phyloP scores from a whole-genome alignment of 2,329 filamentous ascomycete genomes.

The Cladosporium sp. region DNA sequence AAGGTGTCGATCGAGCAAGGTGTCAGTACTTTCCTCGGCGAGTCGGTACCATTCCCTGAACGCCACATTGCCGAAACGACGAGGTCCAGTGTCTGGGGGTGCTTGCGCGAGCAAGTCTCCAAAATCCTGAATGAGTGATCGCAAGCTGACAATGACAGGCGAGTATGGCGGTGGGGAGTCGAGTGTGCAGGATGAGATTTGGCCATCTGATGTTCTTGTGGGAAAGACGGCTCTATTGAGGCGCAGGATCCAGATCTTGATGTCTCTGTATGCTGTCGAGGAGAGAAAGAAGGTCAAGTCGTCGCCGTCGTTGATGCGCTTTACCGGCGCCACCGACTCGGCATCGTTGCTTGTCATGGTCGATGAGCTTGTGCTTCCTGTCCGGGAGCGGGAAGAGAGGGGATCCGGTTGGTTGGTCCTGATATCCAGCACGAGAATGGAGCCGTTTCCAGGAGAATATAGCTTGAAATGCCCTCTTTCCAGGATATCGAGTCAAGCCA shows the following conservation, averaged over 20 bases:
- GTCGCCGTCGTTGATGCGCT: conserved; percentile 77
- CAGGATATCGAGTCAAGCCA: too few relatives aligned
- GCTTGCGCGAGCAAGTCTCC: conserved; percentile 67
- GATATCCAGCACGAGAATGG: too few relatives aligned
- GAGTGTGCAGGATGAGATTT: conserved; percentile 18
- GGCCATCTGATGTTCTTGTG: conserved; percentile 42
- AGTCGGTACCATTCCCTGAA: conserved; percentile 79
- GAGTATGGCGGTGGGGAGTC: conserved; percentile 50
- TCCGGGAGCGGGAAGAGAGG: too few relatives aligned
- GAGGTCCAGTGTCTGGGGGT: conserved; percentile 77
- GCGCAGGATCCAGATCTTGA: conserved; percentile 82
- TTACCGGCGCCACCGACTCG: conserved; percentile 51
- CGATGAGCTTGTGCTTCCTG: too few relatives aligned
- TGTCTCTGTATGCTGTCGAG: conserved; percentile 78
- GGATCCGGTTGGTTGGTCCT: too few relatives aligned
- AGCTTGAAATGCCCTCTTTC: too few relatives aligned
- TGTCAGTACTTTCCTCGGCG: conserved; percentile 55
- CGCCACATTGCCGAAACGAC: conserved; percentile 86
- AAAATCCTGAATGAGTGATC: conserved; percentile 60
- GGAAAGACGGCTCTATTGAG: conserved; percentile 85
- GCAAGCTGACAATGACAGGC: conserved; percentile 56
- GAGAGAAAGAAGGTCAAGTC: conserved; percentile 78
- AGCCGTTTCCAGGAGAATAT: too few relatives aligned
- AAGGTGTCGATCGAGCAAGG: conserved; percentile 35
- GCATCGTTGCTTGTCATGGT: background rate